Conservation (phyloP, 495 filamentous ascomycete species). For the Tetracladium marchalianum region DNA sequence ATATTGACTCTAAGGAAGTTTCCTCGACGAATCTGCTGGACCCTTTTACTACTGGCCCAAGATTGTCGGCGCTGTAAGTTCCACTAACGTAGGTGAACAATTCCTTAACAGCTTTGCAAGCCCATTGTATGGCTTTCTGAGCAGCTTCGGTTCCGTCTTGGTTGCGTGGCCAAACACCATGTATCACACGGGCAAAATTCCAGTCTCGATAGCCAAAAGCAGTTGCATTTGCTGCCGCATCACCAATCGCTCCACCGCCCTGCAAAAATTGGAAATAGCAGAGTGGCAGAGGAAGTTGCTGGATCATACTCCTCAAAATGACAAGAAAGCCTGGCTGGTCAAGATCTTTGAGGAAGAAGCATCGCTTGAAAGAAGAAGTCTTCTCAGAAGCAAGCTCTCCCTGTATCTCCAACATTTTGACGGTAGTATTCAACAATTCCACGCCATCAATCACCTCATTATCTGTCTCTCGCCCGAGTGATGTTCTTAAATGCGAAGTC, state of each 20-base stretch:
- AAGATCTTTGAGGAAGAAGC: slow-evolving; percentile 48
- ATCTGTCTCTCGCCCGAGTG: slow-evolving; percentile 30
- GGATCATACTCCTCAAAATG: slow-evolving; percentile 34
- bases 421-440: slow-evolving; percentile 47
- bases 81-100: slow-evolving; percentile 43
- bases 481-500: slow-evolving; percentile 12
- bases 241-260: slow-evolving; percentile 42
- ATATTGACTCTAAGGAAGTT: slow-evolving; percentile 15
- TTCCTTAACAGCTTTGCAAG: slow-evolving; percentile 39
- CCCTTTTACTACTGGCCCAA: slow-evolving; percentile 44
- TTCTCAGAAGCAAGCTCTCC: slow-evolving; percentile 48
- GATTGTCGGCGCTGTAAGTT: slow-evolving; percentile 47
- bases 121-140: slow-evolving; percentile 39
- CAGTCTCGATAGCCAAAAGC: slow-evolving; percentile 57
- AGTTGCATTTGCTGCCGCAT: slow-evolving; percentile 36
- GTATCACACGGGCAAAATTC: slow-evolving; percentile 55
- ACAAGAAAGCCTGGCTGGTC: slow-evolving; percentile 31
- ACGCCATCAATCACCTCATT: slow-evolving; percentile 34
- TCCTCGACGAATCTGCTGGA: slow-evolving; percentile 31
- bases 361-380: slow-evolving; percentile 57
- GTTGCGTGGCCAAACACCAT: slow-evolving; percentile 50
- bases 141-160: slow-evolving; percentile 40
- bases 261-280: slow-evolving; percentile 58
- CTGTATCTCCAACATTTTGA: slow-evolving; percentile 53
- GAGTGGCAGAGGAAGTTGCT: slow-evolving; percentile 40